Evolutionary conservation across 129 eudicot genomes (phyloP).

Genomic region (Saussurea involucrata): DNA sequence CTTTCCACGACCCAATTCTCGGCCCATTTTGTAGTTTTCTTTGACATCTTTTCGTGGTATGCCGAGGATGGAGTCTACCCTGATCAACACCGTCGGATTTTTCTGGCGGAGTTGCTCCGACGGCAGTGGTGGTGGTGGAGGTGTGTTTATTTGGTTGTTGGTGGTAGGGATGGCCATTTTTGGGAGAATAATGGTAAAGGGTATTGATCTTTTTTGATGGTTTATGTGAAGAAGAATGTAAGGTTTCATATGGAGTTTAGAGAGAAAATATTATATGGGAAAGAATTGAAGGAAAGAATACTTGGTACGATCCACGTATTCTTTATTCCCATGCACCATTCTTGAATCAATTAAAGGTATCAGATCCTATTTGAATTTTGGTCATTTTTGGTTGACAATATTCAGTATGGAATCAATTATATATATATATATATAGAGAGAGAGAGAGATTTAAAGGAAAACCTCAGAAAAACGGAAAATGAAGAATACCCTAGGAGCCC

Average conservation of each 20-base stretch:
- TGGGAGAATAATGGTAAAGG: background rate
- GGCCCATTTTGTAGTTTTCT: conserved; percentile 39
- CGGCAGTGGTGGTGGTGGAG: background rate
- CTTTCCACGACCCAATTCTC: conserved; percentile 66
- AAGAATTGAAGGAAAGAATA: background rate
- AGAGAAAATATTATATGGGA: background rate
- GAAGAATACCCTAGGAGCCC: too few relatives aligned
- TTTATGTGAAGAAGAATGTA: background rate
- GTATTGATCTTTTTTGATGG: background rate
- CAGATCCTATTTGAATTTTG: background rate
- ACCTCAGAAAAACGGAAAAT: too few relatives aligned
- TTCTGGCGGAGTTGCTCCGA: background rate
- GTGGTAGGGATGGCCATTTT: background rate
- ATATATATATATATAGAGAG: too few relatives aligned
- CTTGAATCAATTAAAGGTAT: background rate
- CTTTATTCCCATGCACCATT: background rate
- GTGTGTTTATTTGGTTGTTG: background rate
- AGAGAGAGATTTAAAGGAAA: too few relatives aligned
- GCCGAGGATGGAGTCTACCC: conserved; percentile 48
- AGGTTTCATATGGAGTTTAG: background rate
- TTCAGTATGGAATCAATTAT: background rate
- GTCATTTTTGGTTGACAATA: background rate
- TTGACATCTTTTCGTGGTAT: conserved; percentile 38
- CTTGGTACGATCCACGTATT: background rate
- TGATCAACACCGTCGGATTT: conserved; percentile 6